Evolutionary conservation across 306 rosid genomes (phyloP), one percentile per base, ranked within the genome.

Genomic region (Begonia loranthoides): DNA sequence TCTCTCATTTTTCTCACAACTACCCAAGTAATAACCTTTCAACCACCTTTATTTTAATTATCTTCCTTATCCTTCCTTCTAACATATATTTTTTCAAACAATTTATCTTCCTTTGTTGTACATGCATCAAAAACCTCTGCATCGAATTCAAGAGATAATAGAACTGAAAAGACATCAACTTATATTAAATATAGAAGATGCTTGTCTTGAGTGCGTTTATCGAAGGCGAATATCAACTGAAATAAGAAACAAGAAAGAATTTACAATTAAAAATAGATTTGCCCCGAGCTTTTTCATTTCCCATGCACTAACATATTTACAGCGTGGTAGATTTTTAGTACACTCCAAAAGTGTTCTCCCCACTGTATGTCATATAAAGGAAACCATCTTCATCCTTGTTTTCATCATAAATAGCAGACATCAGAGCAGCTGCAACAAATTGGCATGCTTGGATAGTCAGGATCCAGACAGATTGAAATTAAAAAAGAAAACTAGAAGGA

Each of bases 381-480:
- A 73, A 78, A 33, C 80, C 84, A 61, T 78, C 84, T 58, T 73
- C 84, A 17, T 73, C 80, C 74, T 77, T 73, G 17, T 73, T 50
- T 57, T 70, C 77, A 12, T 78, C 80, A 15, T 73, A 70, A 13
- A 73, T 59, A 41, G 73, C 52, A 22, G 80, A 73, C 72, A 78
- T 67, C 49, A 73, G 48, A 41, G 80, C 73, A 45, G 80, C 78
- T 74, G 70, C 70, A 58, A 38, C 15, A 67, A 59, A 28, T 28
- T 4, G 36, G 36, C 8, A 7, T 7, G 36, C 6, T 28, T 28
- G 36, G 13, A 63, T 13, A 43, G 56, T 43, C 49, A 21, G 43
- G n/a, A 45, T 14, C 38, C 16, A 34, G 15, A 51, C 34, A 24
- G 34, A 24, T 24, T 24, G 34, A 24, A 1, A 24, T 24, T 24